Evolutionary conservation across 192 early-diverging fungal genomes (phyloP), one percentile per base, ranked within the genome.

Genomic region (Podila horticola): DNA sequence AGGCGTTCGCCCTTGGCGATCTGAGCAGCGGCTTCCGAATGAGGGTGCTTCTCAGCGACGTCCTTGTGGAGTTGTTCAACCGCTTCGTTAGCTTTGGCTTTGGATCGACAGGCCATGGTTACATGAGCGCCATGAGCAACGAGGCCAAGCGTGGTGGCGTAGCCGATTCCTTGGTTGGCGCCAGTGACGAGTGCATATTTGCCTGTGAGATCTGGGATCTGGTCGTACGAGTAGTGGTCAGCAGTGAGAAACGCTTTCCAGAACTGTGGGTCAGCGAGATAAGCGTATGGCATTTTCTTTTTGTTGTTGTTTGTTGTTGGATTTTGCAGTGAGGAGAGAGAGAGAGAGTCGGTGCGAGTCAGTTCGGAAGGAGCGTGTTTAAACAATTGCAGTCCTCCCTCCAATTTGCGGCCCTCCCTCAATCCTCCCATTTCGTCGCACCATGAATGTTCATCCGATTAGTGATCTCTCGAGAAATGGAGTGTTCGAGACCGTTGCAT

Each of bases 161-260:
- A 73, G 5, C 71, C 71, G 13, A 73, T 64, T 26, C 86, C 86
- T 26, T 72, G 62, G 45, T 82, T 87, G 20, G 71, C 72, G 6
- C 86, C 86, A 15, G 86, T 87, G 30, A 87, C 62, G 24, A 87
- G 79, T 15, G 72, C 74, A 33, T 73, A 48, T 59, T 85, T 87
- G 38, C 74, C 82, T 8, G 70, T 69, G 19, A 83, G 63, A 33
- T 81, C 69, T 34, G 82, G 75, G 49, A 72, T 72, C 52, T 55
- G 52, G 22, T 55, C 52, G 24, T 45, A 45, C 15, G 41, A 45
- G 11, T 45, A 45, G 41, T 45, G 41, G 41, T 45, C 41, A 13
- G 41, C 41, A 45, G 41, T 45, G 41, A 45, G 13, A 15, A 45
- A 45, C 41, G 41, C 41, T 13, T 17, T 45, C 41, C 41, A 45